Base-by-base conservation (phyloP, 441 rosid genomes). In the Populus hybrid region DNA sequence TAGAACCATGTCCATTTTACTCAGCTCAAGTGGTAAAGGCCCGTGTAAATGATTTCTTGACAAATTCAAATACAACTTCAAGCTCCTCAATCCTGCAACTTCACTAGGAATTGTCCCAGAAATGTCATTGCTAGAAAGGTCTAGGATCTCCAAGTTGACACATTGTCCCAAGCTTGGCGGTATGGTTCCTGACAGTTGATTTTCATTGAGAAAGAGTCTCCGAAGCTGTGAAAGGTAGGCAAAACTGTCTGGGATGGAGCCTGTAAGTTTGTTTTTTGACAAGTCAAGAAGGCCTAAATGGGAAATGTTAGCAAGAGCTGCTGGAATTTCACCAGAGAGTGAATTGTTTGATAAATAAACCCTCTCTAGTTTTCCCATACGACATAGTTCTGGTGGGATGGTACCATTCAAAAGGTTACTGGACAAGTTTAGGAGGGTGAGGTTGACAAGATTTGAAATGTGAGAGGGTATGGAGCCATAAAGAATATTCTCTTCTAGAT, bases 281-380 rank as follows among this genome's bases (percentile, higher is more conserved):
- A 94, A 79, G 78, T 94, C 97, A 70, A 93, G 86, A 36, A 93
- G 94, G 65, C 97, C 97, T n/a, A 94, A 82, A 78, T 81, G 91
- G 18, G 94, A 85, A 79, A 90, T 85, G 18, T 87, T 82, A 2
- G 97, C 97, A 18, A 93, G 81, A 72, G 89, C 94, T 4, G 75
- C 59, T 2, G 98, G 98, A 81, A 94, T 90, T 75, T 88, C 91
- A 42, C 97, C 93, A 11, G 85, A 89, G 71, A 94, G 84, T 14
- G 82, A 86, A 61, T 94, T 93, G 69, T 90, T 86, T 6, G 95
- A 93, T 77, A 94, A 80, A 74, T 87, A 90, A 72, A 92, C 88
- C 77, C 95, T 87, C 82, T 93, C 99, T 10, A 94, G 91, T 76
- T 82, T 91, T 71, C 76, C 82, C 88, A 91, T 75, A 34, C 80